Percentiles rank a stretch among this genome's conserved stretches.
phyloP scores from a whole-genome alignment of 768 basidiomycete species.

The Phylloporus sp. region DNA sequence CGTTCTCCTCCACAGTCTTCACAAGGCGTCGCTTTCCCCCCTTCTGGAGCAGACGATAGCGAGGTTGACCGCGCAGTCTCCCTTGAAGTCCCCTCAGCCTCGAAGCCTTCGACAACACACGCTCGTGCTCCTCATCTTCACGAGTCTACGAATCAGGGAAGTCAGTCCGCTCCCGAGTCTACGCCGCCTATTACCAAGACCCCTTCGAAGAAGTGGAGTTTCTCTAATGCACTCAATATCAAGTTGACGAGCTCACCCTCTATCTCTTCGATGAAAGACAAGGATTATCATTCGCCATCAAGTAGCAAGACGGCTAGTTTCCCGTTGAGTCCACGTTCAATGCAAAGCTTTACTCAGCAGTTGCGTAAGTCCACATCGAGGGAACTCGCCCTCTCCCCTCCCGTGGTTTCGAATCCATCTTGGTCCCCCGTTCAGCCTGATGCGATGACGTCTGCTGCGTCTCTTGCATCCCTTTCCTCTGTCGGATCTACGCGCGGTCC shows the following conservation, averaged over 20 bases:
- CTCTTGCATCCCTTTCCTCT: conserved; percentile 70
- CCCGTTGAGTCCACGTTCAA: conserved; percentile 62
- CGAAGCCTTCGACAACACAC: conserved; percentile 19
- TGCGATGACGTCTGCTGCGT: conserved; percentile 75
- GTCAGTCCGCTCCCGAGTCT: conserved; percentile 40
- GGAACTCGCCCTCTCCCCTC: conserved; percentile 50
- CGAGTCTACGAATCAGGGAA: conserved; percentile 34
- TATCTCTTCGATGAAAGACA: conserved; percentile 47
- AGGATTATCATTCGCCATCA: conserved; percentile 29
- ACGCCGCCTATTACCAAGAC: conserved; percentile 55
- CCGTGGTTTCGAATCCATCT: conserved; percentile 38
- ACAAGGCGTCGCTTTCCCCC: conserved; percentile 48
- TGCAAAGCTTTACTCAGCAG: conserved; percentile 58
- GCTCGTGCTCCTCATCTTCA: conserved; percentile 35
- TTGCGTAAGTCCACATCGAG: conserved; percentile 66
- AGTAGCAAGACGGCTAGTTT: conserved; percentile 47
- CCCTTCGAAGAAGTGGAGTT: conserved; percentile 96
- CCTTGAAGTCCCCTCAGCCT: conserved; percentile 44
- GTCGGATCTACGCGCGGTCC: conserved; percentile 57
- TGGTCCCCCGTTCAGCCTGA: conserved; percentile 72
- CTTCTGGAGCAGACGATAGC: conserved; percentile 40
- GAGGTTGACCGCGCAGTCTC: conserved; percentile 46
- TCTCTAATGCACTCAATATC: conserved; percentile 79
- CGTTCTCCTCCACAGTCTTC: conserved; percentile 64
- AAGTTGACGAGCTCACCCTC: conserved; percentile 66